A percentile compares a stretch with the other conserved stretches of the same genome.
These are phyloP conservation scores for Prosopis cineraria DNA, from an alignment of 306 rosid genomes.

Conservation along the genomic window DNA sequence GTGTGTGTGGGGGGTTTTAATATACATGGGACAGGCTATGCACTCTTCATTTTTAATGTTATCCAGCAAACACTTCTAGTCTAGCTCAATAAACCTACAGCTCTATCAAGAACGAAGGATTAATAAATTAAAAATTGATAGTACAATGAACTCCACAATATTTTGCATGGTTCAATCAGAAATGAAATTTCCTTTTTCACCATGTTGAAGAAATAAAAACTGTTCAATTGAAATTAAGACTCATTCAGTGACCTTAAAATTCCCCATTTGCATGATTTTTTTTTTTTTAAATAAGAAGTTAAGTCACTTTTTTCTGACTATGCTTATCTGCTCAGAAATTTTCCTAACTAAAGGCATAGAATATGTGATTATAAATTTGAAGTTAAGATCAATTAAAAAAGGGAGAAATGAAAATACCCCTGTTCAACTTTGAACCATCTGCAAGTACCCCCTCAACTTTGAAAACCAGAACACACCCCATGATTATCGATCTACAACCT, in stretches of 20 bases:
- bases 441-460: neutral
- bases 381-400: neutral
- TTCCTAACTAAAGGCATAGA: neutral
- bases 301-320: neutral
- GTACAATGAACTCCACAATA: neutral
- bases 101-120: neutral
- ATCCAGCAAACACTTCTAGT: neutral
- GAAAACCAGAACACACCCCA: neutral
- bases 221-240: neutral
- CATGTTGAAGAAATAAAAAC: neutral
- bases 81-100: neutral
- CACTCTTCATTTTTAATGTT: neutral
- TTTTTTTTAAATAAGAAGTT: neutral
- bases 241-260: neutral
- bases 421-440: neutral
- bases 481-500: neutral
- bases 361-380: neutral
- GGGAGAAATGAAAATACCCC: neutral
- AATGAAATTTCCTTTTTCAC: conserved; percentile 1
- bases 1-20: neutral
- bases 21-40: neutral
- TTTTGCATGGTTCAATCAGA: neutral
- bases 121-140: neutral
- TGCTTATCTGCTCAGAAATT: neutral
- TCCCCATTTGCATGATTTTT: neutral